Evolutionary conservation across 2,329 filamentous ascomycete species (phyloP), one percentile per base, ranked within the genome.

Genomic region (Fusarium torreyae): DNA sequence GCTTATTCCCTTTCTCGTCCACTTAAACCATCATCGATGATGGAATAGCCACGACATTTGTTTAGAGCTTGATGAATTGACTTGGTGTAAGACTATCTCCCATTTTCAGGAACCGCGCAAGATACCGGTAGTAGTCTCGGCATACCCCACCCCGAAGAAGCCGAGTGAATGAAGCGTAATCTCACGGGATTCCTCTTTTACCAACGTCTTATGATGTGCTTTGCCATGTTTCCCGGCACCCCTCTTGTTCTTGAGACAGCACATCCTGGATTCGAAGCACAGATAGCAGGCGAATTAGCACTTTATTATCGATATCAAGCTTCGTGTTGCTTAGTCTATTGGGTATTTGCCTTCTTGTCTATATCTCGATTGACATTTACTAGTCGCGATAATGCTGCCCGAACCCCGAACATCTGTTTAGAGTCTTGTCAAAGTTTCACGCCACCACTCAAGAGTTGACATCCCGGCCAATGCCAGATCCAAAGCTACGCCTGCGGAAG

Each of bases 171-270:
- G 10, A 36, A 14, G 38, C 22, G 24, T 42, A 33, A 39, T 34
- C 39, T 36, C 22, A 66, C 48, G 65, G 65, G 48, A 51, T 59
- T 48, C 53, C 54, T 58, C 63, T 68, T 56, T 55, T 18, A 42
- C 33, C 33, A 15, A 53, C 15, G 38, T 34, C 53, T 63, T 45
- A 50, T 67, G 44, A 63, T 63, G 18, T 45, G 18, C 28, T 43
- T 36, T 43, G 11, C 39, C 40, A 46, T 44, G 34, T 17, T 26
- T 26, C 17, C 28, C 44, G 33, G 38, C 39, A 22, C 31, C 39
- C 39, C 22, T 7, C 8, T 20, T 20, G 8, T 24, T 22, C 20
- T 14, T 14, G n/a, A 15, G 14, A 9, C 40, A 42, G 8, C 20
- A 24, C 40, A 10, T 10, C 28, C 28, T 31, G 13, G 28, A 28